A percentile compares a stretch with the other conserved stretches of the same genome.
These are phyloP conservation scores for Cryptococcus sp. DNA, from an alignment of 1,284 basidiomycete species.

Conservation along the genomic window DNA sequence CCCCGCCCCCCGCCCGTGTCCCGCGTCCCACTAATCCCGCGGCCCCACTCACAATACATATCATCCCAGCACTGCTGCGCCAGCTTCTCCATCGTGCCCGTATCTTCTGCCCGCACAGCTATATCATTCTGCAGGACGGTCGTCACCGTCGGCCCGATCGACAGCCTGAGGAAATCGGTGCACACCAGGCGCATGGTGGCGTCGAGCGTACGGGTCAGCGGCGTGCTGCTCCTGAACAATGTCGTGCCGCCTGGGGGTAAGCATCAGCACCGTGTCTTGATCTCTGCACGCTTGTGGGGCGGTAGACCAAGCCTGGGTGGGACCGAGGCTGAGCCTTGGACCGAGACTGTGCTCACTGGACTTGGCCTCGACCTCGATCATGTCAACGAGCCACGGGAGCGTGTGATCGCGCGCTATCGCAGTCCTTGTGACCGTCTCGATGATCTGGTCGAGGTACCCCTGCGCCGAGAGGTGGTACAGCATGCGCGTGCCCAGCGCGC, in stretches of 20 bases:
- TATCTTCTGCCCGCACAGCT: not conserved
- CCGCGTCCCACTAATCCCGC: too few species aligned
- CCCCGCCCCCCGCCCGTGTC: too few species aligned
- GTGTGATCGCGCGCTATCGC: slow-evolving; percentile 21
- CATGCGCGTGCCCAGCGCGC: slow-evolving; percentile 4
- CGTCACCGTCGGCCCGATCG: slow-evolving; percentile 26
- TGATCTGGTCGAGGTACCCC: slow-evolving; percentile 12
- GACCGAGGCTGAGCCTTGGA: too few species aligned
- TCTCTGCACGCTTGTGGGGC: too few species aligned
- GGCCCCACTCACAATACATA: slow-evolving; percentile 33
- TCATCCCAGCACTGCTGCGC: slow-evolving; percentile 25
- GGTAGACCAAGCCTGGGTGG: too few species aligned
- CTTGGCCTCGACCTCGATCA: slow-evolving; percentile 20
- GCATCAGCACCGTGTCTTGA: not conserved
- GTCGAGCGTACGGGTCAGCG: slow-evolving; percentile 31
- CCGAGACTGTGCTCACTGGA: slow-evolving; percentile 5
- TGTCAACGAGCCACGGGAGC: slow-evolving; percentile 14
- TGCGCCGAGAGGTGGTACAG: slow-evolving; percentile 14
- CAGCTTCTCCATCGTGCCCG: slow-evolving; percentile 12
- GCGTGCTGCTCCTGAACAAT: slow-evolving; percentile 33
- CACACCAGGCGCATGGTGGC: slow-evolving; percentile 31
- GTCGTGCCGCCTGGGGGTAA: slow-evolving; percentile 23
- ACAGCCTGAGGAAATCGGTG: slow-evolving; percentile 21
- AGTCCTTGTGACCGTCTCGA: slow-evolving; percentile 14
- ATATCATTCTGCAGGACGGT: slow-evolving; percentile 5